Percentiles rank a stretch among this genome's conserved stretches.
Evolutionary conservation across 2,329 filamentous ascomycete genomes (phyloP).

Genomic region (Aspergillus luchuensis): DNA sequence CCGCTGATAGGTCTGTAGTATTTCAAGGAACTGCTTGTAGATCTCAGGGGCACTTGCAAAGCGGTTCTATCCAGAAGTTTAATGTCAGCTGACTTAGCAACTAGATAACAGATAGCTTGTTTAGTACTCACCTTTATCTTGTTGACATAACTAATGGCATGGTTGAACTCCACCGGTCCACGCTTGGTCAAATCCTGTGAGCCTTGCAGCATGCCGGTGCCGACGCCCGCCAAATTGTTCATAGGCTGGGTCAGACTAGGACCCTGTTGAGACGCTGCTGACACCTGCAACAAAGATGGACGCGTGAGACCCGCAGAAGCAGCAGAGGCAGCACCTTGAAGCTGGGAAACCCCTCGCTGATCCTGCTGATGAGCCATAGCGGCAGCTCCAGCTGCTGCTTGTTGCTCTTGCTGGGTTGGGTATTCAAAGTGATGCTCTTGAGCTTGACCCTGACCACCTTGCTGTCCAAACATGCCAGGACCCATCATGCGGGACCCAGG

Average conservation of each 20-base stretch:
- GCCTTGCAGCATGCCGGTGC: conserved; percentile 59
- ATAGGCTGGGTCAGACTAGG: conserved; percentile 54
- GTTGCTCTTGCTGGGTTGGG: conserved; percentile 47
- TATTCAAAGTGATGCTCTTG: conserved; percentile 49
- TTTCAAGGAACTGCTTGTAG: conserved; percentile 98
- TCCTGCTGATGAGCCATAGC: conserved; percentile 62
- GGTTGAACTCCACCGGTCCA: conserved; percentile 96
- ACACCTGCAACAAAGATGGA: conserved; percentile 52
- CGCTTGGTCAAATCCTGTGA: conserved; percentile 72
- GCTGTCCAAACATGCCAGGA: conserved; percentile 39
- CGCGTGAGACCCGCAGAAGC: conserved; percentile 54
- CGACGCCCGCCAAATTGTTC: conserved; percentile 63
- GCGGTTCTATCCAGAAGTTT: conserved; percentile 67
- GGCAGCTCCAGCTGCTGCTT: conserved; percentile 49
- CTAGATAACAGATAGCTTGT: not conserved
- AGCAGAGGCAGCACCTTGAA: conserved; percentile 66
- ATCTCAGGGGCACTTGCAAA: conserved; percentile 97
- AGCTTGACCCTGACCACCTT: conserved; percentile 38
- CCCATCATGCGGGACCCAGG: conserved; percentile 43
- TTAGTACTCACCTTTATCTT: conserved; percentile 83
- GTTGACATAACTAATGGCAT: conserved; percentile 98
- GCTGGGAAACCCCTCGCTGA: conserved; percentile 65
- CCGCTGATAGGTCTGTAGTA: conserved; percentile 94
- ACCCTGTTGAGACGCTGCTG: conserved; percentile 47
- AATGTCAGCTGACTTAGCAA: not conserved